These are phyloP conservation scores for Parathielavia appendiculata DNA, from an alignment of 495 filamentous ascomycete genomes.

Conservation along the genomic window DNA sequence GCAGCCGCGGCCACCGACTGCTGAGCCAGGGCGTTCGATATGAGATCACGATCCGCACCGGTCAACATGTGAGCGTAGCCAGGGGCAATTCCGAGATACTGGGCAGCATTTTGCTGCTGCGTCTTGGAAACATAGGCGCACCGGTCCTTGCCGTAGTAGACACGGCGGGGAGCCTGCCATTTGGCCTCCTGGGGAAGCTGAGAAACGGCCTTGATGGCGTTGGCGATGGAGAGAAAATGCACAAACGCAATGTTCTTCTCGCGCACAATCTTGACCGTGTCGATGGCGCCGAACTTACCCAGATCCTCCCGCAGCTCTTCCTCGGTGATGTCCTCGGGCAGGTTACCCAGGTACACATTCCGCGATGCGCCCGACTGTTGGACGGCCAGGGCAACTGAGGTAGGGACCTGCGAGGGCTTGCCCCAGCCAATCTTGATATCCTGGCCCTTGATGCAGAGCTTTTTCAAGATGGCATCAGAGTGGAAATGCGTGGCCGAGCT, in stretches of 20 bases:
- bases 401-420: conserved; percentile 96
- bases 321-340: conserved; percentile 83
- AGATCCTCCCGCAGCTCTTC: conserved; percentile 92
- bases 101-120: conserved; percentile 97
- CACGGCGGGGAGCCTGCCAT: conserved; percentile 91
- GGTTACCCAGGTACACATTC: conserved; percentile 94
- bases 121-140: conserved; percentile 99
- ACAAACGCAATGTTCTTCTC: conserved; percentile 99
- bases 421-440: conserved; percentile 99
- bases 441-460: conserved; percentile 93
- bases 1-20: conserved; percentile 96
- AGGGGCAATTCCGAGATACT: conserved; percentile 97
- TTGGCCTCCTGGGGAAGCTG: conserved; percentile 94
- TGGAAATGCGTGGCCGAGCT: conserved; percentile 98
- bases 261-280: conserved; percentile 95
- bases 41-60: conserved; percentile 88
- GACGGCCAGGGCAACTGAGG: conserved; percentile 90
- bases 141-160: conserved; percentile 97
- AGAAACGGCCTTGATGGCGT: conserved; percentile 97
- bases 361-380: conserved; percentile 97
- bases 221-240: conserved; percentile 94
- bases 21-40: conserved; percentile 91
- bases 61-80: conserved; percentile 95
- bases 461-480: conserved; percentile 98
- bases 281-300: conserved; percentile 92